These are phyloP conservation scores for Chaetomiaceae sp. DNA, from an alignment of 2,329 filamentous ascomycete genomes.

Conservation along the genomic window DNA sequence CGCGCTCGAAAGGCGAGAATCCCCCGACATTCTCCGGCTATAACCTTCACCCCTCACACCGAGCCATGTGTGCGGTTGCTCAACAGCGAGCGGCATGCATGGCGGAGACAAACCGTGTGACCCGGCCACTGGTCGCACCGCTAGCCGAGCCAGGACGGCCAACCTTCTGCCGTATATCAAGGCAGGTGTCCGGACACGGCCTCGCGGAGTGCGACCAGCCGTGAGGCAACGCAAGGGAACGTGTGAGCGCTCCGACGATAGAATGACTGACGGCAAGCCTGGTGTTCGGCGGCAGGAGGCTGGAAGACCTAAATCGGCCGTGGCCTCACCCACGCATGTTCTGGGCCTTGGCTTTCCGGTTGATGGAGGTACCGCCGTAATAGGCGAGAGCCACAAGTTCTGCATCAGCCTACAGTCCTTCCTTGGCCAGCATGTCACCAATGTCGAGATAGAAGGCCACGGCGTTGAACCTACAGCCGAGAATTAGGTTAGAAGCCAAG, in stretches of 20 bases:
- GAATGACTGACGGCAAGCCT: too few species aligned
- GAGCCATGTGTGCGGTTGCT: too few species aligned
- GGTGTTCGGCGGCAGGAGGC: too few species aligned
- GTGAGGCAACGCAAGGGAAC: too few species aligned
- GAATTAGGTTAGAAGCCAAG: not conserved
- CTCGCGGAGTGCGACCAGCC: not conserved
- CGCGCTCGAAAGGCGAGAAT: too few species aligned
- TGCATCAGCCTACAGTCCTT: slow-evolving; percentile 38
- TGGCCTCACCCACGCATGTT: not conserved
- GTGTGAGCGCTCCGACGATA: too few species aligned
- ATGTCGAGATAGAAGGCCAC: slow-evolving; percentile 62
- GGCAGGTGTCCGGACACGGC: not conserved
- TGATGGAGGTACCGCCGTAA: not conserved
- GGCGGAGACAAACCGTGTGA: not conserved
- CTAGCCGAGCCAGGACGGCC: not conserved
- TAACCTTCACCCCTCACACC: too few species aligned
- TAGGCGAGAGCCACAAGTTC: not conserved
- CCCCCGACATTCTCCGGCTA: too few species aligned
- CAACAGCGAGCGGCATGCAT: not conserved
- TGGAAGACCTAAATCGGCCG: too few species aligned
- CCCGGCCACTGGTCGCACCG: slow-evolving; percentile 1
- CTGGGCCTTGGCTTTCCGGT: not conserved
- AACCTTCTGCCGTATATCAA: not conserved
- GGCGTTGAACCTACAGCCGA: slow-evolving; percentile 51
- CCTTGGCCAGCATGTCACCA: slow-evolving; percentile 64